Base-by-base conservation (phyloP, 768 basidiomycete genomes). In the Cystoderma amianthinum region DNA sequence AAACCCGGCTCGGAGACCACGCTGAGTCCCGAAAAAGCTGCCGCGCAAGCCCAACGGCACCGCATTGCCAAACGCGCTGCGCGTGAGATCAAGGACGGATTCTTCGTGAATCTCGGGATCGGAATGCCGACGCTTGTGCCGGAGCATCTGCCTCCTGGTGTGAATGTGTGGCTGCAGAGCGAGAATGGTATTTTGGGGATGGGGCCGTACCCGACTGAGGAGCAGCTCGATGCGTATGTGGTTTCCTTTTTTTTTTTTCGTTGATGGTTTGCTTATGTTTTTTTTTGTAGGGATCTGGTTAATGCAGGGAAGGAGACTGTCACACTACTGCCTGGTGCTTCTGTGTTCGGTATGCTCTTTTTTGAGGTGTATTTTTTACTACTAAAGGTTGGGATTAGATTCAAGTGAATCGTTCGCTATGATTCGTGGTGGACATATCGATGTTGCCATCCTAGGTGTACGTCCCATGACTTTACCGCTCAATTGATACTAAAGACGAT, bases 251-350 rank as follows among this genome's bases (percentile, higher is more conserved):
- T 21, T 12, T 17, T 30, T 21, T 32, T 36, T 15, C 46, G 18
- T 7, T 45, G 4, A 48, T 43, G 44, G 28, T 48, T 34, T 16
- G 6, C 18, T 18, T 37, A 15, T 33, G 28, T 30, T 25, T 16
- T 25, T 46, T 5, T 17, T 36, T 7, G 6, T 49, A 89, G 87
- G 28, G 92, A 96, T 59, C 75, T 94, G 48, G 87, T 95, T 53
- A 96, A 96, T 50, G 93, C 92, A 30, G 92, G 92, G 16, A 96
- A 96, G 60, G 91, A 95, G 63, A 93, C 91, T 4, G 79, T 96
- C 36, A 96, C 94, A 4, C 72, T 97, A 7, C 69, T 96, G 17
- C 92, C 92, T 17, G 94, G 94, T 18, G 89, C 92, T 20, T 85
- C 93, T 3, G 66, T 92, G 5, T 97, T 97, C 57, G 94, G 88